Evolutionary conservation across 2,329 filamentous ascomycete genomes (phyloP).

Genomic region (Colletotrichum lentis): DNA sequence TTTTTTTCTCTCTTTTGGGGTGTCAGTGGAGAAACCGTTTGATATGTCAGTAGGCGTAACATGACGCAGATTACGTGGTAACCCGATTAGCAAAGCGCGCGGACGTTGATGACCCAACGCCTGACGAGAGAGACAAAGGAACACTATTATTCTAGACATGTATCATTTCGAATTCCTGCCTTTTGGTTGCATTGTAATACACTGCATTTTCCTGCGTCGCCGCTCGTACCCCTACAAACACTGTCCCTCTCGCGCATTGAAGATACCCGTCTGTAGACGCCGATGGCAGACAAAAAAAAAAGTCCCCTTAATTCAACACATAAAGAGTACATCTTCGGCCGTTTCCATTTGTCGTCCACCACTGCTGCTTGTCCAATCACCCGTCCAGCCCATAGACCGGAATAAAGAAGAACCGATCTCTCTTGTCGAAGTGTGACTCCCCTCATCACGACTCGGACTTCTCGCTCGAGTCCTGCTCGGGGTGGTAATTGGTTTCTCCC

Average conservation of each 20-base stretch:
- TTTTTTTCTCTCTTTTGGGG: background rate
- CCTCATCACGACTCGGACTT: conserved; percentile 44
- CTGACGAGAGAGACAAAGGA: background rate
- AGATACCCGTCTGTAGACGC: conserved; percentile 37
- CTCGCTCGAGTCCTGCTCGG: conserved; percentile 62
- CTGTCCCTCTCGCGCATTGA: conserved; percentile 12
- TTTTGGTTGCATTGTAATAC: background rate
- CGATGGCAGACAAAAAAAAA: conserved; percentile 23
- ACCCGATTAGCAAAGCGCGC: background rate
- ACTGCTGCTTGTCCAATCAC: conserved; percentile 8
- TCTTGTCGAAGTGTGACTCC: conserved; percentile 16
- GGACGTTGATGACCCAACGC: background rate
- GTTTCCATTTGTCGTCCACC: background rate
- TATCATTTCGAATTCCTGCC: conserved; percentile 4
- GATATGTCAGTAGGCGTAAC: background rate
- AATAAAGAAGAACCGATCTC: background rate
- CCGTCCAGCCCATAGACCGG: background rate
- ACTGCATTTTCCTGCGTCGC: conserved; percentile 1
- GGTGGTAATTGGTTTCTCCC: conserved; percentile 75
- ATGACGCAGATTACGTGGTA: conserved; percentile 3
- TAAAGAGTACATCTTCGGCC: conserved; percentile 27
- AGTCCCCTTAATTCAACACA: conserved; percentile 13
- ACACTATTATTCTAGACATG: background rate
- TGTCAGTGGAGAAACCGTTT: background rate
- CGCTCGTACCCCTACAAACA: background rate